Base-by-base conservation (phyloP, 495 filamentous ascomycete species). In the Penicilliopsis zonata region DNA sequence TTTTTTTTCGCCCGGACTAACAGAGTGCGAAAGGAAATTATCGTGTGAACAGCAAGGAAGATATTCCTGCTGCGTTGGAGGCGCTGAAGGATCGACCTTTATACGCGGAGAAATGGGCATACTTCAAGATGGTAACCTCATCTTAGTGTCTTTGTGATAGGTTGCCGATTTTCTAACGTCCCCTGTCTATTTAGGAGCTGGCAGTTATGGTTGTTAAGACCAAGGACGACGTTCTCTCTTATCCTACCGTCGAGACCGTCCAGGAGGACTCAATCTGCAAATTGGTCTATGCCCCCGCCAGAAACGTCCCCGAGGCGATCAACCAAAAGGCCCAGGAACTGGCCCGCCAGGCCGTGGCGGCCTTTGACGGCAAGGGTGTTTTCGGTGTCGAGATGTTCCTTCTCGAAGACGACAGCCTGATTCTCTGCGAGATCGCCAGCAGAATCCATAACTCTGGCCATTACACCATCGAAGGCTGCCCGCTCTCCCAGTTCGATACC, bases 381-480 rank as follows among this genome's bases (percentile, higher is more conserved):
- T 98, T 95, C 55, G 90, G 88, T 1, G 87, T 96, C 0, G 90
- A 98, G 56, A 83, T 96, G 78, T 98, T 96, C 55, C 63, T 95
- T 5, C 70, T 92, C n/a, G 59, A 78, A 27, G 74, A 92, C 46
- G 73, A 71, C 60, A 62, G 42, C 36, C 65, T 93, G 3, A 58
- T 93, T 38, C 67, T 98, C 34, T 94, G 93, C 54, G 90, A 98
- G 57, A 80, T 95, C 31, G 90, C 90, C n/a, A 86, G 85, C 28
- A 75, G 90, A 7, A 85, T 87, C 25, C 90, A 98, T 59, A 98
- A 96, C 58, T 93, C 85, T 1, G 90, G 90, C 9, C 90, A 98
- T 57, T 92, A 90, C 61, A 95, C 85, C 13, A 98, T 98, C 44
- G 90, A 98, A 65, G 83, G 83, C 18, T 86, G 92, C 36, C 72